phyloP scores from a whole-genome alignment of 768 basidiomycete genomes.

The Scleroderma bovista region DNA sequence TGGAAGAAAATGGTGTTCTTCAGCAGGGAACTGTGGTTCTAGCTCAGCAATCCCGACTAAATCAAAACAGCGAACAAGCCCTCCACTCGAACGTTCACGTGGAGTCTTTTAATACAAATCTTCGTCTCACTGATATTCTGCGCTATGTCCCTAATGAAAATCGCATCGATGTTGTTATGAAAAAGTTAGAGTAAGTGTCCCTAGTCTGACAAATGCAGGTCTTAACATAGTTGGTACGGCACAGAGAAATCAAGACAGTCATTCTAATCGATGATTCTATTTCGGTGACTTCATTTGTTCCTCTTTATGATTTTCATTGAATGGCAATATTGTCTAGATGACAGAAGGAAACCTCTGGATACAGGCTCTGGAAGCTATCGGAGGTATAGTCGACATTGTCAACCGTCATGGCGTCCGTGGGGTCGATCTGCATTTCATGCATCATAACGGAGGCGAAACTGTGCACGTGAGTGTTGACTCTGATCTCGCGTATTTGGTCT shows the following conservation, averaged over 20 bases:
- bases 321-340: too few species aligned
- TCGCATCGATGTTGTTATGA: constrained; percentile 18
- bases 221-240: neutral
- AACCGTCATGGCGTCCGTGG: constrained; percentile 34
- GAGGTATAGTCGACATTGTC: constrained; percentile 34
- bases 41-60: constrained; percentile 13
- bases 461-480: constrained; percentile 19
- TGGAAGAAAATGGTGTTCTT: constrained; percentile 8
- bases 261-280: constrained; percentile 38
- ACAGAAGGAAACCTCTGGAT: constrained; percentile 36
- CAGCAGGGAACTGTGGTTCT: constrained; percentile 27
- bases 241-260: constrained; percentile 37
- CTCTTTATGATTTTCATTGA: neutral
- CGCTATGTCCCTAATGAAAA: constrained; percentile 16
- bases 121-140: constrained; percentile 22
- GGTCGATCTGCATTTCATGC: constrained; percentile 40
- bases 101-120: constrained; percentile 21
- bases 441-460: constrained; percentile 23
- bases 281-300: constrained; percentile 19
- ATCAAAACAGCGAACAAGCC: constrained; percentile 9
- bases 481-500: neutral
- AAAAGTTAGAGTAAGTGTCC: constrained; percentile 23
- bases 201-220: neutral
- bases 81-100: constrained; percentile 5
- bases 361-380: constrained; percentile 36